Percentiles rank a stretch among this genome's conserved stretches.
Evolutionary conservation across 495 filamentous ascomycete genomes (phyloP).

Genomic region (Xylaria longipes): DNA sequence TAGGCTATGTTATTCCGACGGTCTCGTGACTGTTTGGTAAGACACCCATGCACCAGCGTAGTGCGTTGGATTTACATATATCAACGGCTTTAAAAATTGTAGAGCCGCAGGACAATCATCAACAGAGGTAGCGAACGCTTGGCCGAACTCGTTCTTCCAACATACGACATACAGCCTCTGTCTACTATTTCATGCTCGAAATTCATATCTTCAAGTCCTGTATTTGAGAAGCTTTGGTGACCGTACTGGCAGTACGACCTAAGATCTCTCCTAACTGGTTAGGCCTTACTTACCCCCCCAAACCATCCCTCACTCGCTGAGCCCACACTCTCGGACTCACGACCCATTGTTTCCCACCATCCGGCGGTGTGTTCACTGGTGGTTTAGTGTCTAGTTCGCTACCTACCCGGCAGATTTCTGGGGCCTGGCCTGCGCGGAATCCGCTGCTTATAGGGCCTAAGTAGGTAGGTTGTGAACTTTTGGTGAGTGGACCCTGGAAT

Average conservation of each 20-base stretch:
- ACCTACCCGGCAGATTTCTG: not conserved
- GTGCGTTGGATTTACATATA: not conserved
- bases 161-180: not conserved
- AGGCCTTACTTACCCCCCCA: not conserved
- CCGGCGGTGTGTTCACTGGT: not conserved
- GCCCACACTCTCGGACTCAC: not conserved
- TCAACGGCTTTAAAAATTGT: not conserved
- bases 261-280: not conserved
- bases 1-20: not conserved
- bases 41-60: not conserved
- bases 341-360: not conserved
- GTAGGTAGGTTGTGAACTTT: not conserved
- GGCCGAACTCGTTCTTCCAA: not conserved
- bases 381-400: not conserved
- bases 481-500: slow-evolving; percentile 1
- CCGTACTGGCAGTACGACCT: not conserved
- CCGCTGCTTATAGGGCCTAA: not conserved
- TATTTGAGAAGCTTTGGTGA: not conserved
- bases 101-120: not conserved
- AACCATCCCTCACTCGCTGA: not conserved
- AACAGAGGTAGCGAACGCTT: not conserved
- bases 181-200: not conserved
- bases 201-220: not conserved
- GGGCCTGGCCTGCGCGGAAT: not conserved
- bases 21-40: slow-evolving; percentile 11